phyloP scores from a whole-genome alignment of 331 rosid species.

The Pyracantha coccinea region DNA sequence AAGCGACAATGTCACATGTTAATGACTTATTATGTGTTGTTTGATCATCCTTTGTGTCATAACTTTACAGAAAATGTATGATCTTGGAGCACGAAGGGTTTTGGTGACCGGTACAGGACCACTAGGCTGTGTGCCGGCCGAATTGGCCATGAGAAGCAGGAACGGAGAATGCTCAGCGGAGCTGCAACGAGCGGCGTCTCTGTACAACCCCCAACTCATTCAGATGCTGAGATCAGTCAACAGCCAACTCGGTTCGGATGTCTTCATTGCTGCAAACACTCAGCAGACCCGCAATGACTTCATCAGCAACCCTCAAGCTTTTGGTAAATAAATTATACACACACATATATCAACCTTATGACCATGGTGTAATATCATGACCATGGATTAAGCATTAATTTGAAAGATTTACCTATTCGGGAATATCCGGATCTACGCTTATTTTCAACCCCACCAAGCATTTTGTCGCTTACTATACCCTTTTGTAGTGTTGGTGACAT shows the following conservation, averaged over 20 bases:
- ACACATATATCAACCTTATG: neutral
- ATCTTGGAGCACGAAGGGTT: conserved; percentile 58
- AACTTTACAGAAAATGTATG: conserved; percentile 41
- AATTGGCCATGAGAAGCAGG: conserved; percentile 41
- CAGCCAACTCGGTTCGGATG: conserved; percentile 32
- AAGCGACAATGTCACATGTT: too few species aligned
- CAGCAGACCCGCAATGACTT: conserved; percentile 30
- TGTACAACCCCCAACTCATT: conserved; percentile 55
- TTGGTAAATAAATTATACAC: conserved; percentile 21
- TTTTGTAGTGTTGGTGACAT: neutral
- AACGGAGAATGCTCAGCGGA: conserved; percentile 48
- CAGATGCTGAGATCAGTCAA: conserved; percentile 45
- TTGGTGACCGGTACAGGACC: conserved; percentile 78
- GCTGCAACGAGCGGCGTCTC: conserved; percentile 50
- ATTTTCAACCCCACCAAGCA: too few species aligned
- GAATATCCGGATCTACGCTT: too few species aligned
- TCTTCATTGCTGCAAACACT: conserved; percentile 57
- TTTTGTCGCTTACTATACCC: too few species aligned
- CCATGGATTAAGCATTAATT: neutral
- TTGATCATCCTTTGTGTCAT: too few species aligned
- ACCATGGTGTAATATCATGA: neutral
- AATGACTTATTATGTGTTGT: too few species aligned
- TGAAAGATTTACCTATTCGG: fast-evolving
- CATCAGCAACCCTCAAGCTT: conserved; percentile 37
- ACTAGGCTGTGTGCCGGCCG: conserved; percentile 75